A percentile compares a stretch with the other conserved stretches of the same genome.
These are phyloP conservation scores for Globisporangium ultimum DNA, from an alignment of 352 stramenopile genomes.

Conservation along the genomic window DNA sequence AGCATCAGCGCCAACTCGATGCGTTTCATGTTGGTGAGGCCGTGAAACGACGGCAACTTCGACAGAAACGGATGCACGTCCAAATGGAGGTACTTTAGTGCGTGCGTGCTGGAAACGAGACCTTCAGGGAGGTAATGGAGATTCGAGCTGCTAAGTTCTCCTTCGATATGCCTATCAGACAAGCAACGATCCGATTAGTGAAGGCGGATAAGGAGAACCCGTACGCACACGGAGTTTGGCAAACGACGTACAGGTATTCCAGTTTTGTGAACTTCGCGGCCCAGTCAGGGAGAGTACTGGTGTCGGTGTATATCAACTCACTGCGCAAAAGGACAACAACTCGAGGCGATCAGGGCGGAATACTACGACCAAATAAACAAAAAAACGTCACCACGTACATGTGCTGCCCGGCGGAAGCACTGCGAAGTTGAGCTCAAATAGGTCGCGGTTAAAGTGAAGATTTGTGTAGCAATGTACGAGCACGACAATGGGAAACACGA, in stretches of 20 bases:
- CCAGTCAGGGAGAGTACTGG: constrained; percentile 19
- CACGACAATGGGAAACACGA: constrained; percentile 25
- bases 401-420: constrained; percentile 21
- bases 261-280: constrained; percentile 19
- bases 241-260: constrained; percentile 43
- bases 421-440: constrained; percentile 18
- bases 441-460: constrained; percentile 26
- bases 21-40: constrained; percentile 29
- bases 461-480: constrained; percentile 19
- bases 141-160: background rate
- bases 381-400: constrained; percentile 28
- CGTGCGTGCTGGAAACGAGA: constrained; percentile 23
- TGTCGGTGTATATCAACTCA: constrained; percentile 22
- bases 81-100: constrained; percentile 29
- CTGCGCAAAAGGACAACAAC: too few relatives aligned
- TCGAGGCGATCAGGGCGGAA: too few relatives aligned
- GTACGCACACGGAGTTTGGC: too few relatives aligned
- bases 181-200: too few relatives aligned
- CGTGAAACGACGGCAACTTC: constrained; percentile 23
- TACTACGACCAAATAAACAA: too few relatives aligned
- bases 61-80: constrained; percentile 16
- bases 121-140: constrained; percentile 10
- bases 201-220: too few relatives aligned
- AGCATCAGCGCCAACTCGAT: constrained; percentile 21
- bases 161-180: constrained; percentile 29